Evolutionary conservation across 345 rosid genomes (phyloP).

Genomic region (Salix caprea): DNA sequence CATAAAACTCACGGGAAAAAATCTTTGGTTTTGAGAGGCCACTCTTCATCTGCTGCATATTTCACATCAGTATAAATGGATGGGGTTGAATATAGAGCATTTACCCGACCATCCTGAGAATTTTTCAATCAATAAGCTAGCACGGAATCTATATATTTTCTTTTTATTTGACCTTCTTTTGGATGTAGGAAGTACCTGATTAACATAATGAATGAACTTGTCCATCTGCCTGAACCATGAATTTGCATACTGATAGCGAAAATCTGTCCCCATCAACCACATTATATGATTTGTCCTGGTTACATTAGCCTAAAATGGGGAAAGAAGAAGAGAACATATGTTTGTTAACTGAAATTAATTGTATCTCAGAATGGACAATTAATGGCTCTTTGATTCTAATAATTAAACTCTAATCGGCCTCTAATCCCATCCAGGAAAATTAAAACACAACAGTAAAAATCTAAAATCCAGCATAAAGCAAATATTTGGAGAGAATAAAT

Average conservation of each 20-base stretch:
- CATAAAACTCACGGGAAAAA: slow-evolving; percentile 76
- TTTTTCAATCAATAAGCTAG: slow-evolving; percentile 4
- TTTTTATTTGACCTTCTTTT: not conserved
- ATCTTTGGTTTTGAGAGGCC: slow-evolving; percentile 91
- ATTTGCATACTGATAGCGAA: slow-evolving; percentile 87
- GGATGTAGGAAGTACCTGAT: slow-evolving; percentile 43
- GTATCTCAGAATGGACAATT: not conserved
- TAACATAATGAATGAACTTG: slow-evolving; percentile 93
- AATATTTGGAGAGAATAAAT: not conserved
- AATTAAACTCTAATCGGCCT: not conserved
- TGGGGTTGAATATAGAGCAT: slow-evolving; percentile 89
- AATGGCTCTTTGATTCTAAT: not conserved
- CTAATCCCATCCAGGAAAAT: not conserved
- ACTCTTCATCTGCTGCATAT: slow-evolving; percentile 61
- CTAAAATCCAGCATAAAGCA: not conserved
- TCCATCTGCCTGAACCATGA: slow-evolving; percentile 98
- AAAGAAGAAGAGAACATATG: slow-evolving; percentile 3
- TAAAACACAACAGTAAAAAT: not conserved
- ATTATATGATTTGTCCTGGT: slow-evolving; percentile 88
- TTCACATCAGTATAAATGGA: slow-evolving; percentile 88
- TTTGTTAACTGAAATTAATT: not conserved
- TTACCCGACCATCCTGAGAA: slow-evolving; percentile 81
- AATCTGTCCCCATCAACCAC: slow-evolving; percentile 97
- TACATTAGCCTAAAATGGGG: slow-evolving; percentile 61
- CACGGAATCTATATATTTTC: not conserved